Evolutionary conservation across 2,329 filamentous ascomycete genomes (phyloP), one percentile per base, ranked within the genome.

Genomic region (Ophiosphaerella korrae): DNA sequence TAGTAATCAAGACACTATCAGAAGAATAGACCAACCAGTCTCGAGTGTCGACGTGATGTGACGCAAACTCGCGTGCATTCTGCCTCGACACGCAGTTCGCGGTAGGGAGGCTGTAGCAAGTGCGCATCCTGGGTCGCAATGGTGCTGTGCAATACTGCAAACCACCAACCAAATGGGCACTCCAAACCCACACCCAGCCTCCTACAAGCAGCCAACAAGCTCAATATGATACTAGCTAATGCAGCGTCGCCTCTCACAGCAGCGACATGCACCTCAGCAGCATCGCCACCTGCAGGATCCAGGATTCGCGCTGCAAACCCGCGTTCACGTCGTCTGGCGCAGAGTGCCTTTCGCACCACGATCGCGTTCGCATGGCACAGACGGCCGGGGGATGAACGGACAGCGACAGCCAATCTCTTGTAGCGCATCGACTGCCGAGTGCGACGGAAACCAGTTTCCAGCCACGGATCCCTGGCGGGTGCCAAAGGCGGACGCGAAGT

Each of bases 81-180:
- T 56, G 64, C 60, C 59, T 65, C 61, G 52, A 58, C 63, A 60
- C 62, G 63, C 52, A 7, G 26, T 11, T 29, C 26, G 2, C 7
- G 7, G 26, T 29, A 44, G 49, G 60, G 52, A 55, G 51, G 42
- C 34, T 48, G 62, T 57, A 52, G 16, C 41, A 56, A 32, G 45
- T 46, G 37, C 62, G 62, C 53, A 52, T 50, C 62, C 59, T 67
- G 66, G 66, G 62, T 48, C 50, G 29, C 45, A 39, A 23, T 13
- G 45, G 31, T 32, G 35, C 16, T 14, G 48, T 52, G 23, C 32
- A 34, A 47, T 48, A 54, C 48, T 42, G 47, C 47, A 31, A 48
- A 45, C 52, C 50, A 35, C 7, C 2, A 11, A 35, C 7, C 2
- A 11, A 11, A 29, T 29, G 11, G 7, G 11, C 26, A 8, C 45